Conservation (phyloP, 2,329 filamentous ascomycete species). For the Amesomyces nigricolor region DNA sequence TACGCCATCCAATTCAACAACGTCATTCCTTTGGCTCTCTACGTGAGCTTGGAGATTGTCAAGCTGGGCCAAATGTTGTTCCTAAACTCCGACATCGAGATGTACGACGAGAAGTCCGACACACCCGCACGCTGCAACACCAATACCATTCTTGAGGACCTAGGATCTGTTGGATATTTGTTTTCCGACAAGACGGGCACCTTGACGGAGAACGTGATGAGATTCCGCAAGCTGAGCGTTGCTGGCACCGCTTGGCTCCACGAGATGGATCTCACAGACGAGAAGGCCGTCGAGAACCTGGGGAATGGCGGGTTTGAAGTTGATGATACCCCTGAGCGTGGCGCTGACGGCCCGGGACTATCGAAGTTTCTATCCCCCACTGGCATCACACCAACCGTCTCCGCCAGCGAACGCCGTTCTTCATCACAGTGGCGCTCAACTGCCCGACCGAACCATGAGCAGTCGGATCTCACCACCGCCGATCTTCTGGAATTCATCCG, state of each 20-base stretch:
- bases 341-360: neutral
- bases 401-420: slow-evolving; percentile 9
- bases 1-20: slow-evolving; percentile 96
- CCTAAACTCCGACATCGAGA: slow-evolving; percentile 67
- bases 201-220: slow-evolving; percentile 84
- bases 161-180: slow-evolving; percentile 79
- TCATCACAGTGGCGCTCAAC: slow-evolving; percentile 20
- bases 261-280: slow-evolving; percentile 57
- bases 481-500: slow-evolving; percentile 69
- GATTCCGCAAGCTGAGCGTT: slow-evolving; percentile 79
- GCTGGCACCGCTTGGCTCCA: slow-evolving; percentile 78
- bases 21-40: slow-evolving; percentile 86
- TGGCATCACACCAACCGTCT: neutral
- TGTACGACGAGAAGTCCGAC: slow-evolving; percentile 76
- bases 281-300: neutral
- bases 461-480: slow-evolving; percentile 51
- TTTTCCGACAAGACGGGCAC: slow-evolving; percentile 92
- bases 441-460: slow-evolving; percentile 12
- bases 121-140: slow-evolving; percentile 81
- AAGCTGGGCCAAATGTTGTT: slow-evolving; percentile 74
- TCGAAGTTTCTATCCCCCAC: neutral
- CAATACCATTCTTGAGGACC: slow-evolving; percentile 81
- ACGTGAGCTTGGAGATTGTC: slow-evolving; percentile 89
- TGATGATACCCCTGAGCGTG: neutral
- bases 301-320: slow-evolving; percentile 20